Percentiles rank a stretch among this genome's conserved stretches.
Evolutionary conservation across 1,284 basidiomycete species (phyloP).

Genomic region (Moesziomyces parantarcticus): DNA sequence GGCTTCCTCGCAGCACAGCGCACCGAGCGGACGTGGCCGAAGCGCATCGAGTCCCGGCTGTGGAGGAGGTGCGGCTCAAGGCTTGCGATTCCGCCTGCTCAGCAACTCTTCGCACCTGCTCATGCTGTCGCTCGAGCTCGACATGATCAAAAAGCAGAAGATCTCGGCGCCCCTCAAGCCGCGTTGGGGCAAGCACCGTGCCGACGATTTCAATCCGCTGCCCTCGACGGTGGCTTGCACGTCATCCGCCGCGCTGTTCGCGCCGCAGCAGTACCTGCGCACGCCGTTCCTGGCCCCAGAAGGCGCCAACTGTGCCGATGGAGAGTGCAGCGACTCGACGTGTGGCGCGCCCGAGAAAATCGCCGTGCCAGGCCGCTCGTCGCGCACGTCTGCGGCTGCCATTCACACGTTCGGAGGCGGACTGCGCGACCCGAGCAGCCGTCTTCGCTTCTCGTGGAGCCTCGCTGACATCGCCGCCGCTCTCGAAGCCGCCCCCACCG

Average conservation of each 20-base stretch:
- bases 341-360: constrained; percentile 1
- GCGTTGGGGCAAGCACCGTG: constrained; percentile 60
- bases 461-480: constrained; percentile 11
- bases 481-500: constrained; percentile 5
- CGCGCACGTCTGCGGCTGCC: background rate
- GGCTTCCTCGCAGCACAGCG: background rate
- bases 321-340: constrained; percentile 7
- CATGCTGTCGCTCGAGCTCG: constrained; percentile 65
- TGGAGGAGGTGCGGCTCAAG: constrained; percentile 7
- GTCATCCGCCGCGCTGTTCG: constrained; percentile 4
- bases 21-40: constrained; percentile 10
- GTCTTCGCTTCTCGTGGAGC: constrained; percentile 30
- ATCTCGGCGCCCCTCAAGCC: constrained; percentile 65
- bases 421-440: constrained; percentile 28
- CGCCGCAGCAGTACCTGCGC: constrained; percentile 21
- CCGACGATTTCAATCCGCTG: constrained; percentile 56
- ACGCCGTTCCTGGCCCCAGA: constrained; percentile 9
- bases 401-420: constrained; percentile 8
- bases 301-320: background rate
- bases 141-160: constrained; percentile 66
- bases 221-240: constrained; percentile 25
- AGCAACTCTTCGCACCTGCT: constrained; percentile 64
- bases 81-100: constrained; percentile 53
- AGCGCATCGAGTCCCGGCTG: constrained; percentile 10
- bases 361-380: background rate